Conservation (phyloP, 2,329 filamentous ascomycete species). For the Paecilomyces niveus region DNA sequence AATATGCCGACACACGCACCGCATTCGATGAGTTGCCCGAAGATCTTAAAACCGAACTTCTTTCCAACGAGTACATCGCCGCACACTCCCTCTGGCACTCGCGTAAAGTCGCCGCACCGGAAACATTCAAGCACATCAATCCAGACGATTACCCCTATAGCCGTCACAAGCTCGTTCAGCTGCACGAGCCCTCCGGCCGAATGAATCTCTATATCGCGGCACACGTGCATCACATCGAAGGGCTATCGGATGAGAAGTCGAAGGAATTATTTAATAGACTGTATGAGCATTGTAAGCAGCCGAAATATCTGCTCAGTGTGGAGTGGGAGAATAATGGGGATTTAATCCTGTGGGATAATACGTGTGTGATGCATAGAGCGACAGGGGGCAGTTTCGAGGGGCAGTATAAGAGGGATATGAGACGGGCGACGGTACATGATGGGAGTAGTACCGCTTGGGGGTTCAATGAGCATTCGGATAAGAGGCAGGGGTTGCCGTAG, state of each 20-base stretch:
- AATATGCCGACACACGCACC: slow-evolving; percentile 47
- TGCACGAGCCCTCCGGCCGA: slow-evolving; percentile 44
- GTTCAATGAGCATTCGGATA: slow-evolving; percentile 29
- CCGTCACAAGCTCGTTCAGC: slow-evolving; percentile 44
- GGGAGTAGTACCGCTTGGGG: slow-evolving; percentile 36
- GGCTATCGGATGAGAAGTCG: slow-evolving; percentile 26
- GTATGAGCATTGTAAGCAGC: slow-evolving; percentile 40
- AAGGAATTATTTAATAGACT: slow-evolving; percentile 26
- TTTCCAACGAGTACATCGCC: slow-evolving; percentile 38
- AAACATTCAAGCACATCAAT: slow-evolving; percentile 42
- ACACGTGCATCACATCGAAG: slow-evolving; percentile 48
- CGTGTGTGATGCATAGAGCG: slow-evolving; percentile 49
- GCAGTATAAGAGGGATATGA: slow-evolving; percentile 46
- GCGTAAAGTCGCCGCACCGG: slow-evolving; percentile 45
- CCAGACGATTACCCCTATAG: slow-evolving; percentile 29
- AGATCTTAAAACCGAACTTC: slow-evolving; percentile 26
- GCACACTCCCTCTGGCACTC: slow-evolving; percentile 47
- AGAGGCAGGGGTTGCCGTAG: slow-evolving; percentile 21
- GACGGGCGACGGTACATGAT: slow-evolving; percentile 52
- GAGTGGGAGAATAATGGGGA: slow-evolving; percentile 46
- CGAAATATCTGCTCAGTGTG: slow-evolving; percentile 41
- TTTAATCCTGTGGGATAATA: slow-evolving; percentile 55
- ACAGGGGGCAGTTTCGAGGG: slow-evolving; percentile 43
- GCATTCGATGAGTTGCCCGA: slow-evolving; percentile 43
- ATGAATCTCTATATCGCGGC: slow-evolving; percentile 49